phyloP scores from a whole-genome alignment of 23 red algal species.

The Gracilaria vermiculophylla region DNA sequence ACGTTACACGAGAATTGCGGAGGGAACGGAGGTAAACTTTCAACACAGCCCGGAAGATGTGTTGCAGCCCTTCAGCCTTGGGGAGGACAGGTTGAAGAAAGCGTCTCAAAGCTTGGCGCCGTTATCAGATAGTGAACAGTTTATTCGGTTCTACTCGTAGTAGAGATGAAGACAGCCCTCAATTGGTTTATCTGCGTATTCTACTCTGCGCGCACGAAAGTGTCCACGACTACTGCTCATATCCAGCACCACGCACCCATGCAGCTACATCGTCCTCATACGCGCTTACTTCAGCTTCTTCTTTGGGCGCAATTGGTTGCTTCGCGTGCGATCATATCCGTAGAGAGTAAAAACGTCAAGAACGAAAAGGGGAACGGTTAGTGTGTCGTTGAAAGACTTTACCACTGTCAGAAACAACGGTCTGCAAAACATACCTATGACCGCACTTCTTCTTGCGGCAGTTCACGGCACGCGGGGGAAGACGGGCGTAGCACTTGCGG shows the following conservation, averaged over 20 bases:
- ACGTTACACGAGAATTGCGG: too few relatives aligned
- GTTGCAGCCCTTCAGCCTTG: too few relatives aligned
- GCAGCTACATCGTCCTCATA: not conserved
- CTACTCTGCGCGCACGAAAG: not conserved
- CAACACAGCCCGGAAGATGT: too few relatives aligned
- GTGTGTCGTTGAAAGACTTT: too few relatives aligned
- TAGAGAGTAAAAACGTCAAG: not conserved
- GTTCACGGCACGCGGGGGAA: constrained; percentile 84
- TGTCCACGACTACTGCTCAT: not conserved
- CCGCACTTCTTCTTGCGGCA: constrained; percentile 99
- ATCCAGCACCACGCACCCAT: not conserved
- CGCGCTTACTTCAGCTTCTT: constrained; percentile 67
- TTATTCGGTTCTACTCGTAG: too few relatives aligned
- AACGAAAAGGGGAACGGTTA: not conserved
- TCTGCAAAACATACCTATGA: constrained; percentile 61
- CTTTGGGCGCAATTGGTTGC: constrained; percentile 68
- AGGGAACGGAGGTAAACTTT: too few relatives aligned
- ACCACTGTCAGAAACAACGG: not conserved
- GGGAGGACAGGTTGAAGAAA: too few relatives aligned
- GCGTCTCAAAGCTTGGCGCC: too few relatives aligned
- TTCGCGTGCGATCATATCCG: not conserved
- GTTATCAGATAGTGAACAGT: too few relatives aligned
- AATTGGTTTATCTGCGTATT: too few relatives aligned
- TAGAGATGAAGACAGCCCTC: not conserved
- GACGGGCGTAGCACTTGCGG: constrained; percentile 98